Evolutionary conservation across 768 basidiomycete species (phyloP).

Genomic region (Leucosporidium yakuticum): DNA sequence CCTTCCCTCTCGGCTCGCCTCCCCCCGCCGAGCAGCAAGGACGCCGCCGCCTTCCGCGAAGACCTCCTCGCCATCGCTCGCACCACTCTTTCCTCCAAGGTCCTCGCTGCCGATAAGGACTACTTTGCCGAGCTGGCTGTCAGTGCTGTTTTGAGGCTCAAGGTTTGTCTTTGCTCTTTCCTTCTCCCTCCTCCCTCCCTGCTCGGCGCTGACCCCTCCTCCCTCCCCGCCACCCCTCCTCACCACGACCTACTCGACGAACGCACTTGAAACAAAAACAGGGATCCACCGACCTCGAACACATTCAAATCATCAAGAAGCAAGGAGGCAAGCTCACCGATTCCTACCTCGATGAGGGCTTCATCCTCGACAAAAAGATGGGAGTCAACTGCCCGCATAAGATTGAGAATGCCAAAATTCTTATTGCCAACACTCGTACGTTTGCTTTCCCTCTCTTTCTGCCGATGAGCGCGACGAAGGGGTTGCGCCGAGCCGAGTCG

Average conservation of each 20-base stretch:
- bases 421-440: conserved; percentile 97
- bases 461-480: not conserved
- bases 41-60: conserved; percentile 68
- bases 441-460: not conserved
- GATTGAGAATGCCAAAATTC: conserved; percentile 86
- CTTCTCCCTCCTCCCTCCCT: conserved; percentile 10
- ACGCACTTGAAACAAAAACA: too few species aligned
- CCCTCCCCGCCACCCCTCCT: too few species aligned
- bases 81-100: conserved; percentile 93
- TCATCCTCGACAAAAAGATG: conserved; percentile 94
- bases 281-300: conserved; percentile 94
- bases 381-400: conserved; percentile 91
- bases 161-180: conserved; percentile 49
- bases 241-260: too few species aligned
- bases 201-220: not conserved
- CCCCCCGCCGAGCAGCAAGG: conserved; percentile 50
- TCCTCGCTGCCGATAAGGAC: conserved; percentile 90
- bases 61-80: conserved; percentile 95
- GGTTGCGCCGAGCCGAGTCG: not conserved
- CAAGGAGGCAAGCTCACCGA: conserved; percentile 98
- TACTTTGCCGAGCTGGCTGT: conserved; percentile 98
- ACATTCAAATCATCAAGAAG: conserved; percentile 99
- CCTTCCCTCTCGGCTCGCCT: not conserved
- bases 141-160: conserved; percentile 86
- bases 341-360: conserved; percentile 96